Evolutionary conservation across 2,329 filamentous ascomycete genomes (phyloP).

Genomic region (Xylaria sp.): DNA sequence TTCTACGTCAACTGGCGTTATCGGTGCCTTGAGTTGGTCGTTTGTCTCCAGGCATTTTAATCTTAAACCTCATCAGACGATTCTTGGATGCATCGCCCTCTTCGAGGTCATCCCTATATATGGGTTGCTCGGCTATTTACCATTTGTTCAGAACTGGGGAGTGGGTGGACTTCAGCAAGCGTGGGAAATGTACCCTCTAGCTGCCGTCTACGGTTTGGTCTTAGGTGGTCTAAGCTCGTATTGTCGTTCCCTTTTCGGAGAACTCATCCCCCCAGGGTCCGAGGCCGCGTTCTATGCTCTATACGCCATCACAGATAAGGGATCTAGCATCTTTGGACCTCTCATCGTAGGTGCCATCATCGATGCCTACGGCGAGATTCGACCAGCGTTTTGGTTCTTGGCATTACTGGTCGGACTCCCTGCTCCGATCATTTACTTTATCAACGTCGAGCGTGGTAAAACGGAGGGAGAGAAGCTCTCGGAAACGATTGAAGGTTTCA

Average conservation of each 20-base stretch:
- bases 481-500: slow-evolving; percentile 66
- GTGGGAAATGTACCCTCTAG: slow-evolving; percentile 97
- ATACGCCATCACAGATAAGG: slow-evolving; percentile 98
- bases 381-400: slow-evolving; percentile 92
- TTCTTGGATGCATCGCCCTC: slow-evolving; percentile 87
- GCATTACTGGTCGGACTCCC: slow-evolving; percentile 86
- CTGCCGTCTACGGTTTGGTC: slow-evolving; percentile 91
- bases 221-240: slow-evolving; percentile 93
- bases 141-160: slow-evolving; percentile 78
- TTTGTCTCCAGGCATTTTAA: slow-evolving; percentile 76
- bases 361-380: slow-evolving; percentile 81
- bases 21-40: slow-evolving; percentile 91
- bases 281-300: slow-evolving; percentile 97
- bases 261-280: slow-evolving; percentile 91
- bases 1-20: slow-evolving; percentile 82
- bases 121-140: slow-evolving; percentile 87
- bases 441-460: slow-evolving; percentile 84
- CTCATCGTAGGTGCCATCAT: slow-evolving; percentile 94
- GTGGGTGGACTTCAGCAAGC: slow-evolving; percentile 88
- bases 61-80: slow-evolving; percentile 84
- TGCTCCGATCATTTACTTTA: slow-evolving; percentile 83
- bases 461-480: slow-evolving; percentile 74
- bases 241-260: slow-evolving; percentile 90
- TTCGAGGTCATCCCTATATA: slow-evolving; percentile 96
- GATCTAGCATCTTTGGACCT: slow-evolving; percentile 91